Percentiles rank a stretch among this genome's conserved stretches.
Evolutionary conservation across 2,329 filamentous ascomycete species (phyloP).

Genomic region (Hymenoscyphus occultus): DNA sequence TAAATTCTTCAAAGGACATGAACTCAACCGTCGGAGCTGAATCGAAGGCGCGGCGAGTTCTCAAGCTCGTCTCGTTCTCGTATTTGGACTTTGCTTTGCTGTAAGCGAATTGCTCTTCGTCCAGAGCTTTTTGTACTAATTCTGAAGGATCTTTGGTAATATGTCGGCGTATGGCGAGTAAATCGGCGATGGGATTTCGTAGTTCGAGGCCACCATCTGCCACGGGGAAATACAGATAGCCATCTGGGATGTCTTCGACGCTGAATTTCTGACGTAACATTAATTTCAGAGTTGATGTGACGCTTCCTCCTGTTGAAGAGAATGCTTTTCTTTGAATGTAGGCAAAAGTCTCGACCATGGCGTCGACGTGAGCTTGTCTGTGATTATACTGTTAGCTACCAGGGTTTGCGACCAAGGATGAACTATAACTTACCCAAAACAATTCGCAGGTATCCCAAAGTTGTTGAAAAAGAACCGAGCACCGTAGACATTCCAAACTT

Average conservation of each 20-base stretch:
- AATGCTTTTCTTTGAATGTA: conserved; percentile 52
- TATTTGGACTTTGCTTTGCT: not conserved
- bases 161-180: not conserved
- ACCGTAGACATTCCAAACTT: conserved; percentile 58
- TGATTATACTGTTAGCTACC: conserved; percentile 45
- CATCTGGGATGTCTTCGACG: not conserved
- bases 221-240: not conserved
- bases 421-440: not conserved
- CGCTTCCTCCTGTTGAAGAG: conserved; percentile 35
- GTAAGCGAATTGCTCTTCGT: not conserved
- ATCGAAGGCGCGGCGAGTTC: no score
- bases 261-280: not conserved
- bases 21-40: not conserved
- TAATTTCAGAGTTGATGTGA: conserved; percentile 34
- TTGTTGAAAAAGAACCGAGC: conserved; percentile 55
- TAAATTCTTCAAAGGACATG: not conserved
- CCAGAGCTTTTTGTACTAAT: not conserved
- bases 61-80: not conserved
- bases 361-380: conserved; percentile 52
- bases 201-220: not conserved
- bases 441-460: conserved; percentile 47
- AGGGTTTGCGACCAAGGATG: not conserved
- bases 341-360: conserved; percentile 49
- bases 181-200: not conserved
- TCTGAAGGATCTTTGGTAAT: not conserved